Evolutionary conservation across 345 rosid genomes (phyloP).

Genomic region (Salix viminalis): DNA sequence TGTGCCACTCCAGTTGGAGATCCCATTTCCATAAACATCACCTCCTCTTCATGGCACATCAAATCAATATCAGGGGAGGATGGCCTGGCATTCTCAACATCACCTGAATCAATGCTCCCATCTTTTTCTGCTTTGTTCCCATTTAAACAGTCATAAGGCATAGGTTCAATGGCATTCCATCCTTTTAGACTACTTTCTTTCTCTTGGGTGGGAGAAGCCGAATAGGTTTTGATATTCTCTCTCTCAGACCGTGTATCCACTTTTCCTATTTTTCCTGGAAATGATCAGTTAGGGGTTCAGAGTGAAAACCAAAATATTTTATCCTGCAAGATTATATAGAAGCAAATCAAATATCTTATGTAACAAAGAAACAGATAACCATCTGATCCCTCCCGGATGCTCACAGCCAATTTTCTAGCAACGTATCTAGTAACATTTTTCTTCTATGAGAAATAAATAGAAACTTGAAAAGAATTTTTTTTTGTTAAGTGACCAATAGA

Average conservation of each 20-base stretch:
- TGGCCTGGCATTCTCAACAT: slow-evolving; percentile 23
- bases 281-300: slow-evolving; percentile 1
- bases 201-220: slow-evolving; percentile 25
- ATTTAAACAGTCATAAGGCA: slow-evolving; percentile 10
- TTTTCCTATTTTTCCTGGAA: slow-evolving; percentile 25
- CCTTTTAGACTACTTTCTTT: slow-evolving; percentile 23
- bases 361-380: neutral
- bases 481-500: neutral
- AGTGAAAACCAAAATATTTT: neutral
- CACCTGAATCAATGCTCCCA: slow-evolving; percentile 20
- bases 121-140: slow-evolving; percentile 21
- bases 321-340: neutral
- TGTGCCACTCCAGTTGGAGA: slow-evolving; percentile 6
- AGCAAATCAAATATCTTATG: neutral
- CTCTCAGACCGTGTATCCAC: slow-evolving; percentile 13
- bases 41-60: slow-evolving; percentile 63
- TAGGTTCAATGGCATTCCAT: slow-evolving; percentile 23
- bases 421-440: neutral
- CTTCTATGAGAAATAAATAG: neutral
- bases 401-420: neutral
- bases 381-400: neutral
- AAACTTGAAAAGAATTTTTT: neutral
- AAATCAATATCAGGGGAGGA: slow-evolving; percentile 52
- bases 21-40: slow-evolving; percentile 17
- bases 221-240: slow-evolving; percentile 7